Base-by-base conservation (phyloP, 2,329 filamentous ascomycete genomes). In the Calonectria honghensis region DNA sequence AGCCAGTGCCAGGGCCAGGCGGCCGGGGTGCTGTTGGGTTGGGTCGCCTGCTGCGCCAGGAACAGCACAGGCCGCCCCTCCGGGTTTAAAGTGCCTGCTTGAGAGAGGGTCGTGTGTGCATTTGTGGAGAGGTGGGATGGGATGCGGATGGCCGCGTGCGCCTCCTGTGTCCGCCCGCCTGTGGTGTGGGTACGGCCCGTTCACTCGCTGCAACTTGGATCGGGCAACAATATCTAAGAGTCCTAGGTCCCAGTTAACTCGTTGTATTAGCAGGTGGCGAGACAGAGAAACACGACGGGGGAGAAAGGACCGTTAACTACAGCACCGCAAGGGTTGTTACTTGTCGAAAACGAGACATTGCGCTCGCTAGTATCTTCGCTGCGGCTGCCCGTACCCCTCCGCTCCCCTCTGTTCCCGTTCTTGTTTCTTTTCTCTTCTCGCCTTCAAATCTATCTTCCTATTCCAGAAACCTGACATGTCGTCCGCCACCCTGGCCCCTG, bases 51-150 rank as follows among this genome's bases (percentile, higher is more conserved):
- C 71, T 79, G 72, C 69, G 78, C 63, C 63, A 66, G 63, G 63
- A 59, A 64, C 70, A 39, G 72, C 72, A 75, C 69, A 73, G 72
- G 75, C 67, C 70, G 54, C 71, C 76, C 71, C 57, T 78, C 75
- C 73, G 63, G 50, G 70, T 76, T 76, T 80, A 78, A 80, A 80
- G 78, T 80, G 78, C 78, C 76, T 76, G 75, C 74, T 75, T 72
- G 50, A 45, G 67, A 35, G 65, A 54, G 68, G 69, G 50, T 67
- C 20, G 68, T 57, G 57, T 45, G 48, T 71, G 52, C 31, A 39
- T 51, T 57, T 61, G 57, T 61, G 57, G 59, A 29, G 65, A 64
- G 32, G 70, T 68, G 70, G 54, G 70, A 68, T 72, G 45, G 11
- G 57, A 50, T 70, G 41, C 35, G 68, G 35, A 29, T 71, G 50